These are phyloP conservation scores for Geranium brycei DNA, from an alignment of 345 rosid species.

Conservation along the genomic window DNA sequence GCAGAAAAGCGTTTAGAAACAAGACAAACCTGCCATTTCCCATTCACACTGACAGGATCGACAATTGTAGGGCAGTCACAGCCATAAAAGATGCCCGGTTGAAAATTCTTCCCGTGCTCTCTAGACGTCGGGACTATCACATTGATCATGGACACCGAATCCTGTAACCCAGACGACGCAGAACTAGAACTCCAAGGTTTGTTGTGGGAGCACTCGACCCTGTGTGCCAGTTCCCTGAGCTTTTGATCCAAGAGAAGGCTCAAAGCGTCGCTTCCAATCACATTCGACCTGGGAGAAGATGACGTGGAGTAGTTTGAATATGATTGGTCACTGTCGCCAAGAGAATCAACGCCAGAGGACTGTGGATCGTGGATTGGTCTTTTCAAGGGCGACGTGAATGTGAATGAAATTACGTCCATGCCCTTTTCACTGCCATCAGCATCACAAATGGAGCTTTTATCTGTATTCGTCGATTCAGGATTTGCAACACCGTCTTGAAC, in stretches of 20 bases:
- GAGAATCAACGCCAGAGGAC: constrained; percentile 5
- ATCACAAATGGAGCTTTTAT: constrained; percentile 17
- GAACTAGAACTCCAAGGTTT: constrained; percentile 27
- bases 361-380: constrained; percentile 9
- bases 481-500: constrained; percentile 17
- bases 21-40: constrained; percentile 49
- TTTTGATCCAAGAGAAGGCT: constrained; percentile 63
- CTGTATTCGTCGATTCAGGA: constrained; percentile 21
- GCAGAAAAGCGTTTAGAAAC: constrained; percentile 1
- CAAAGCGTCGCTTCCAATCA: constrained; percentile 41
- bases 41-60: constrained; percentile 12
- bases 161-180: constrained; percentile 20
- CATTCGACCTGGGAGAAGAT: constrained; percentile 27
- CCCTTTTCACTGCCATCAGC: constrained; percentile 27
- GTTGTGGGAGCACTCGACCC: constrained; percentile 38
- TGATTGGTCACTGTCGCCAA: constrained; percentile 12
- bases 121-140: constrained; percentile 17
- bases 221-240: constrained; percentile 50
- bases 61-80: constrained; percentile 27
- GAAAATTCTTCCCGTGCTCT: constrained; percentile 22
- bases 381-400: constrained; percentile 64
- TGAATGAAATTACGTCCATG: constrained; percentile 76
- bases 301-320: constrained; percentile 18
- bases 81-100: constrained; percentile 18
- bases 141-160: constrained; percentile 16